These are phyloP conservation scores for Phytophthora citrophthora DNA, from an alignment of 352 stramenopile genomes.

Conservation along the genomic window DNA sequence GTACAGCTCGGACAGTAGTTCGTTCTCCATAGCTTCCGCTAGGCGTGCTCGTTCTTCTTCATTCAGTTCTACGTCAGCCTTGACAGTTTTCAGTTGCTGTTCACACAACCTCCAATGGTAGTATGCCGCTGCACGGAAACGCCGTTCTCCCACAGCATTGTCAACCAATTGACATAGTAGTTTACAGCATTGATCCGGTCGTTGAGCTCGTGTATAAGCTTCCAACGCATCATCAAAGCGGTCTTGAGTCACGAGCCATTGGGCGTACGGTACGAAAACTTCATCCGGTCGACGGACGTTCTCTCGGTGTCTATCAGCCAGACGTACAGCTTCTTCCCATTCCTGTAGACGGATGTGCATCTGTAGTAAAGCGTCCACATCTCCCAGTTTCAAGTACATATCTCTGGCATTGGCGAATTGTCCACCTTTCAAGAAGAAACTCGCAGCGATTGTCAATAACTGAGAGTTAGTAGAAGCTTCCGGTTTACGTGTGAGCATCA, in stretches of 20 bases:
- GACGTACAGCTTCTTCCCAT: conserved; percentile 92
- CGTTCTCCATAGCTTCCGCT: conserved; percentile 60
- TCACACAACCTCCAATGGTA: conserved; percentile 94
- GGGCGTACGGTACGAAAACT: conserved; percentile 93
- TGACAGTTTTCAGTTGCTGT: conserved; percentile 68
- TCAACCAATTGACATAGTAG: conserved; percentile 91
- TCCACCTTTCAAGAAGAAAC: conserved; percentile 73
- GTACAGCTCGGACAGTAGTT: conserved; percentile 91
- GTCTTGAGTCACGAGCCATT: conserved; percentile 92
- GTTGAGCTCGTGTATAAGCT: conserved; percentile 85
- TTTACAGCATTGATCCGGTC: conserved; percentile 82
- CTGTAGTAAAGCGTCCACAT: conserved; percentile 86
- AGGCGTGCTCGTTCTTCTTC: conserved; percentile 38
- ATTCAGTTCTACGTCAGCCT: conserved; percentile 26
- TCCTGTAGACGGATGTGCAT: conserved; percentile 92
- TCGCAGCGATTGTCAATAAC: conserved; percentile 63
- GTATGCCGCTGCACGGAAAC: conserved; percentile 92
- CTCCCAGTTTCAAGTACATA: conserved; percentile 82
- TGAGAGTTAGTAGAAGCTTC: conserved; percentile 48
- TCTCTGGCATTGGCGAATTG: conserved; percentile 82
- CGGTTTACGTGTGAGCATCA: conserved; percentile 73
- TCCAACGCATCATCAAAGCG: conserved; percentile 93
- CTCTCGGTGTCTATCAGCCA: conserved; percentile 85
- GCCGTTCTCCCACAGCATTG: conserved; percentile 86
- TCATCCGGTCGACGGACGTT: conserved; percentile 85